Base-by-base conservation (phyloP, 306 rosid species). In the Cucumis cinereus region DNA sequence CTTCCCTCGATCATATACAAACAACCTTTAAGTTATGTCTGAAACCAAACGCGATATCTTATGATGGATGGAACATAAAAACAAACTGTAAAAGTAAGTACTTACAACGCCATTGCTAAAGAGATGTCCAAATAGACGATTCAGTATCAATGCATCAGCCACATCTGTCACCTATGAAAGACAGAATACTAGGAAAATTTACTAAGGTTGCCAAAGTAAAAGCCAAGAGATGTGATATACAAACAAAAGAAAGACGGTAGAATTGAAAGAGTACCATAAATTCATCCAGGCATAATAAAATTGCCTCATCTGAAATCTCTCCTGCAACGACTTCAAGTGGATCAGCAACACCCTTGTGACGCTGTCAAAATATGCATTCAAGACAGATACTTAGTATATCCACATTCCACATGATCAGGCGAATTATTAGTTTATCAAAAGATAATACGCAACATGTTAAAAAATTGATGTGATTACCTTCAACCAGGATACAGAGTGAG, bases 121-220 rank as follows among this genome's bases (percentile, higher is more conserved):
- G 64, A 94, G 82, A 80, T 94, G 96, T 81, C 76, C 68, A 83
- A 92, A 94, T 13, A 94, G 77, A 80, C 99, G 97, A 70, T 94
- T 88, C 67, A 94, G 87, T 47, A 94, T 74, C 91, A 94, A 87
- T 20, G 99, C 99, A 89, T 94, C 97, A 58, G 99, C 99, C 60
- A 94, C 99, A 81, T 94, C 99, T 19, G 89, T 94, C 85, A 94
- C 99, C 99, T 94, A 62, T 10, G 52, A 41, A 56, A 78, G 68
- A 78, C 17, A 73, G 74, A 75, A 77, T 47, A 35, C 56, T 22
- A 83, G 77, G 68, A 56, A 35, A 72, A 60, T 55, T 77, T 73
- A 79, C 53, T 78, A 67, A 68, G 40, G 79, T 43, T 73, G 67
- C 58, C 73, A 53, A 81, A 66, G 49, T 77, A 78, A 75, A 76